phyloP scores from a whole-genome alignment of 805 yeast genomes.

The Candida ficus region DNA sequence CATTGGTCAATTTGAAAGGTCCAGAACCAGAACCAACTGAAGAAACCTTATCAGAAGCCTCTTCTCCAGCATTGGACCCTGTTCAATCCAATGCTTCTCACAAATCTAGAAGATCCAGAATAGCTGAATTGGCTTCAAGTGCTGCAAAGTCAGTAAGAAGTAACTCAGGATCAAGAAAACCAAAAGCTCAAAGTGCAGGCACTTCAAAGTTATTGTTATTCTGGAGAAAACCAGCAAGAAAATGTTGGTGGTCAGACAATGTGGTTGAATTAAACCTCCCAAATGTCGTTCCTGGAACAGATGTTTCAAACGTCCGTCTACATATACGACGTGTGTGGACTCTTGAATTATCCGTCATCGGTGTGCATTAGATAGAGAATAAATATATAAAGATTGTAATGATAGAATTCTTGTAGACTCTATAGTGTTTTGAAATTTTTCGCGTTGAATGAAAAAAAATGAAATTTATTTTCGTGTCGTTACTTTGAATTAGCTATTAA shows the following conservation, averaged over 20 bases:
- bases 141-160: slow-evolving; percentile 46
- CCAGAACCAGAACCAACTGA: slow-evolving; percentile 20
- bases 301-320: slow-evolving; percentile 49
- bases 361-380: slow-evolving; percentile 46
- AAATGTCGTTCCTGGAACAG: slow-evolving; percentile 26
- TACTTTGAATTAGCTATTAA: background rate
- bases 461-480: background rate
- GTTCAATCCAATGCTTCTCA: slow-evolving; percentile 33
- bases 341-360: slow-evolving; percentile 83
- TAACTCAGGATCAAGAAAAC: slow-evolving; percentile 13
- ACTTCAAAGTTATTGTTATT: slow-evolving; percentile 71
- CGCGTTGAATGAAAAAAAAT: background rate
- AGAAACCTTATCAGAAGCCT: slow-evolving; percentile 8
- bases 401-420: no score
- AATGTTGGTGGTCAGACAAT: slow-evolving; percentile 95
- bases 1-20: slow-evolving; percentile 55
- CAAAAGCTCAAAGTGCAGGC: slow-evolving; percentile 29
- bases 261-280: slow-evolving; percentile 39
- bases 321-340: slow-evolving; percentile 97
- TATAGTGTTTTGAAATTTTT: background rate
- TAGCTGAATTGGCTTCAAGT: slow-evolving; percentile 57
- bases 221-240: slow-evolving; percentile 98
- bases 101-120: slow-evolving; percentile 45
- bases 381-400: background rate
- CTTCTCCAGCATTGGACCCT: slow-evolving; percentile 37